phyloP scores from a whole-genome alignment of 2,329 filamentous ascomycete genomes.

The Myotisia sp. region DNA sequence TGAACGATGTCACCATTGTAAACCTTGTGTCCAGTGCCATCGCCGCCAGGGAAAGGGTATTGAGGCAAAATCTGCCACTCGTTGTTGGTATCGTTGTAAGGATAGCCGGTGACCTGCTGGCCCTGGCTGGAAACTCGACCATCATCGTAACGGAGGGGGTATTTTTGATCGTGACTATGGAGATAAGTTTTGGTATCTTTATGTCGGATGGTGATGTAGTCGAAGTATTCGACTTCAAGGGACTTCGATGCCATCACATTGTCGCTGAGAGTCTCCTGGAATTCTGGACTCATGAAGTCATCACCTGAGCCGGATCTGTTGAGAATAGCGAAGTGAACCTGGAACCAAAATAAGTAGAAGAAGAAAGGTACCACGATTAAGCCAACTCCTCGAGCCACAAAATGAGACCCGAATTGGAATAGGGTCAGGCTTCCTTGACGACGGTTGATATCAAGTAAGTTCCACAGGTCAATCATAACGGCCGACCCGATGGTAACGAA shows the following conservation, averaged over 20 bases:
- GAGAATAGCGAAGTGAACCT: constrained; percentile 91
- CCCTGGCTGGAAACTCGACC: constrained; percentile 94
- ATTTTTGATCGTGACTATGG: constrained; percentile 78
- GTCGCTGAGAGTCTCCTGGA: constrained; percentile 92
- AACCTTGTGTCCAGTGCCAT: constrained; percentile 49
- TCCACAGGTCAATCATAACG: constrained; percentile 89
- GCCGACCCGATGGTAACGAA: constrained; percentile 95
- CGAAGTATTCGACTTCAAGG: constrained; percentile 76
- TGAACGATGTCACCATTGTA: constrained; percentile 75
- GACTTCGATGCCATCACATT: constrained; percentile 84
- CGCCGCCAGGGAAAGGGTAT: constrained; percentile 37
- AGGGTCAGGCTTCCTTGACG: constrained; percentile 67
- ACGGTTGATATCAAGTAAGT: constrained; percentile 77
- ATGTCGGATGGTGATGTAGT: constrained; percentile 74
- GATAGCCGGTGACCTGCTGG: constrained; percentile 95
- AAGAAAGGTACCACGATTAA: constrained; percentile 86
- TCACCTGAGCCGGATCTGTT: constrained; percentile 82
- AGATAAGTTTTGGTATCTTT: constrained; percentile 96
- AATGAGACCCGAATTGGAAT: constrained; percentile 73
- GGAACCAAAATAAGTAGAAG: constrained; percentile 99
- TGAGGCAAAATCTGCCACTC: constrained; percentile 83
- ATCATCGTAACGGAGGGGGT: constrained; percentile 92
- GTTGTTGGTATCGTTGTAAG: constrained; percentile 98
- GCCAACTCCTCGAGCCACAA: constrained; percentile 69
- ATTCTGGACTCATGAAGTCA: constrained; percentile 97